phyloP scores from a whole-genome alignment of 139 green algal genomes.

The Eudorina sp. region DNA sequence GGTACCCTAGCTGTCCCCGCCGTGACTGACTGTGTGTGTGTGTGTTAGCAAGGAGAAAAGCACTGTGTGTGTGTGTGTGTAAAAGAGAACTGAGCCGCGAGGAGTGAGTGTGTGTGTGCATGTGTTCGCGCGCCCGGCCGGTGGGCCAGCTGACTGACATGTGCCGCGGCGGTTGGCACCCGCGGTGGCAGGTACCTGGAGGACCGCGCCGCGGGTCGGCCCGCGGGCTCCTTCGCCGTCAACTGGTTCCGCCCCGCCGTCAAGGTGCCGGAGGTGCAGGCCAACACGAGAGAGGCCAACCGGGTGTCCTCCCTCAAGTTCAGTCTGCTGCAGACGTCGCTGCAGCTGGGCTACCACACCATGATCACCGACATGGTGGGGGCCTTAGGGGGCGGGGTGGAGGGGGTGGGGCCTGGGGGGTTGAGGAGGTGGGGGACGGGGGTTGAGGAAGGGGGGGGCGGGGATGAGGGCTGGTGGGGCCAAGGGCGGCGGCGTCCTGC shows the following conservation, averaged over 20 bases:
- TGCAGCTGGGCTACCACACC: constrained; percentile 61
- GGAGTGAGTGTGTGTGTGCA: too few species aligned
- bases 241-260: constrained; percentile 41
- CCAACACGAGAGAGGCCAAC: constrained; percentile 47
- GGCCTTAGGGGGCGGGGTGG: background rate
- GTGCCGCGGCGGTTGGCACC: too few species aligned
- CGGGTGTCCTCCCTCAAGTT: constrained; percentile 44
- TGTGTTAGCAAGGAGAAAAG: too few species aligned
- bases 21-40: too few species aligned
- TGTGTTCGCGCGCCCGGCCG: too few species aligned
- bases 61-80: too few species aligned
- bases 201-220: background rate
- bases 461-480: too few species aligned
- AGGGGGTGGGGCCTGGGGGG: background rate
- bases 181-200: constrained; percentile 20
- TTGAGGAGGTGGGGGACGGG: background rate
- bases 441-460: background rate
- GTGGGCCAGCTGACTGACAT: too few species aligned
- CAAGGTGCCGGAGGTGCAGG: constrained; percentile 7
- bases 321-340: constrained; percentile 28
- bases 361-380: constrained; percentile 70
- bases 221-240: constrained; percentile 1
- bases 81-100: too few species aligned
- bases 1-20: too few species aligned
- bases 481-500: too few species aligned